Percentiles rank a stretch among this genome's conserved stretches.
Conservation (phyloP, 2,329 filamentous ascomycete species). For the Ceratocystis huliohia region DNA sequence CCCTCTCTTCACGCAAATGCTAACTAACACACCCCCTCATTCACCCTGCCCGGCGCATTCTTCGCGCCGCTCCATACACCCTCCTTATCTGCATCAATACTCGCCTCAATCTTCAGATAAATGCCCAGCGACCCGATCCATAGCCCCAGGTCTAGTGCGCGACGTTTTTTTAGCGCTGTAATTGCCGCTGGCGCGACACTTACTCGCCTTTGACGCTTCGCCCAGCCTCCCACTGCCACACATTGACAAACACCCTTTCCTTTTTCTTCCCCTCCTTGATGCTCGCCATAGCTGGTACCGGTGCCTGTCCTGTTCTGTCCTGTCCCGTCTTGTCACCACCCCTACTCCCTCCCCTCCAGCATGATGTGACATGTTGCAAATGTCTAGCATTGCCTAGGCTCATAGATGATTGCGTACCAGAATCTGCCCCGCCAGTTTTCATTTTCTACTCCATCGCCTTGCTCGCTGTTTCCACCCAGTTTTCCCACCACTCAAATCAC, state of each 20-base stretch:
- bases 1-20: not conserved
- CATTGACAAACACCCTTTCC: not conserved
- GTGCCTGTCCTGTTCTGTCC: too few species aligned
- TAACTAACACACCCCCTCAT: too few species aligned
- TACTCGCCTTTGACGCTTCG: not conserved
- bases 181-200: not conserved
- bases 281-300: too few species aligned
- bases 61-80: constrained; percentile 10
- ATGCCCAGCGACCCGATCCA: not conserved
- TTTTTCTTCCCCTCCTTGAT: not conserved
- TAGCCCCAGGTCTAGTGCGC: not conserved
- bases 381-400: too few species aligned
- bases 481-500: too few species aligned
- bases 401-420: too few species aligned
- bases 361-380: too few species aligned
- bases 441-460: too few species aligned
- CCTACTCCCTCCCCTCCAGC: too few species aligned
- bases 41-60: constrained; percentile 10
- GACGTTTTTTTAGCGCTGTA: not conserved
- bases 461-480: too few species aligned
- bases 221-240: not conserved
- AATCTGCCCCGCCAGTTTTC: too few species aligned
- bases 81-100: not conserved
- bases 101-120: not conserved
- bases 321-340: too few species aligned